These are phyloP conservation scores for Coffea humblotiana DNA, from an alignment of 305 asterid species.

Conservation along the genomic window DNA sequence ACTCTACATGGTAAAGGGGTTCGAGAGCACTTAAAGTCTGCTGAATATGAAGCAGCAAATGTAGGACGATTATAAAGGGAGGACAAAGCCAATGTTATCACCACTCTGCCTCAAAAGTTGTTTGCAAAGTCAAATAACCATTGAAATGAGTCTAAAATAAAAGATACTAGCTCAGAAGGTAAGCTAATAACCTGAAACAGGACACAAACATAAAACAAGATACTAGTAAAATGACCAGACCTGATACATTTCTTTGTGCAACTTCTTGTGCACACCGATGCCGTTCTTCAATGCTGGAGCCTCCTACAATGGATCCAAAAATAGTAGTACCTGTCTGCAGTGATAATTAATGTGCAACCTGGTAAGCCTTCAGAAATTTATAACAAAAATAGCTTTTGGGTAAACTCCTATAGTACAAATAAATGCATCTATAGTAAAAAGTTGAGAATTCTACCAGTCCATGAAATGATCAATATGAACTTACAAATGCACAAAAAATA, in stretches of 20 bases:
- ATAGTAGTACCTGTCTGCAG: constrained; percentile 67
- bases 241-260: constrained; percentile 77
- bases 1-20: not conserved
- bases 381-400: too few species aligned
- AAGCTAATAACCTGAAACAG: not conserved
- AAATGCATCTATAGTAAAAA: not conserved
- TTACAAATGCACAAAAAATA: not conserved
- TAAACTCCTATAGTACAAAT: not conserved
- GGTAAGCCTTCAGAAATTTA: not conserved
- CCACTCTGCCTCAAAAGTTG: not conserved
- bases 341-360: constrained; percentile 14
- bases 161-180: not conserved
- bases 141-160: not conserved
- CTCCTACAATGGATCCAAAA: constrained; percentile 94
- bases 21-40: not conserved
- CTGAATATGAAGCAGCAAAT: not conserved
- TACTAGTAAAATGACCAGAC: constrained; percentile 28
- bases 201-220: not conserved
- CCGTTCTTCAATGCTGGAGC: constrained; percentile 66
- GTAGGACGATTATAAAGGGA: not conserved
- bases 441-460: not conserved
- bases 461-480: not conserved
- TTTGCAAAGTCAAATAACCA: not conserved
- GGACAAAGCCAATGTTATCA: not conserved
- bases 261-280: constrained; percentile 76